Base-by-base conservation (phyloP, 768 basidiomycete species). In the Gautieria morchelliformis region DNA sequence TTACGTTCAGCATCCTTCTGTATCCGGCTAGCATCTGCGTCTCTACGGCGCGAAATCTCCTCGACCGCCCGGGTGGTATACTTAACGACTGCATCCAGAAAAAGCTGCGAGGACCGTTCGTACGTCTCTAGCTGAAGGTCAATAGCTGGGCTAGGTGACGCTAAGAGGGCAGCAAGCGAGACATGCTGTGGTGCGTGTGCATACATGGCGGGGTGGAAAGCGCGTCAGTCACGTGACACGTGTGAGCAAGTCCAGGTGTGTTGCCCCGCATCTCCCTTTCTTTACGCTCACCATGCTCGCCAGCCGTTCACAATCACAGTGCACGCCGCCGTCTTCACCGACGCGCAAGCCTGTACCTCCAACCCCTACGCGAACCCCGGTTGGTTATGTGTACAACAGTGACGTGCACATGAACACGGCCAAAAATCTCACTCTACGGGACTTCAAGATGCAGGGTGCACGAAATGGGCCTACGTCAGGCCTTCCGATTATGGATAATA, bases 341-440 rank as follows among this genome's bases (percentile, higher is more conserved):
- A 45, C 6, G 45, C 32, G 46, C 19, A 47, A 37, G 24, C 22
- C 40, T 30, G 47, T 22, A 11, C 27, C 46, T 19, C 15, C 56
- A 20, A 20, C 53, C 4, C 19, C 52, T n/a, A 49, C 51, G 20
- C 51, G 37, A n/a, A 35, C 33, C 15, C 46, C 56, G 6, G 35
- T 50, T 30, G 37, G 37, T 20, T 57, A 57, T 57, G 56, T 20
- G 17, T 39, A 35, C 32, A 44, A 49, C 30, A 40, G 17, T 9
- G 87, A 91, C 66, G 73, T 88, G 6, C 84, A 83, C 65, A 91
- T 92, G 90, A 81, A 83, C 61, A 89, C 91, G 1, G 81, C 87
- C 30, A 89, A 82, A 67, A 83, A 79, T 15, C 63, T 80, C 37
- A 46, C 27, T 22, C 67, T 74, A 48, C 72, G 73, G 45, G 80